These are phyloP conservation scores for Clavariopsis aquatica DNA, from an alignment of 495 filamentous ascomycete species.

Conservation along the genomic window DNA sequence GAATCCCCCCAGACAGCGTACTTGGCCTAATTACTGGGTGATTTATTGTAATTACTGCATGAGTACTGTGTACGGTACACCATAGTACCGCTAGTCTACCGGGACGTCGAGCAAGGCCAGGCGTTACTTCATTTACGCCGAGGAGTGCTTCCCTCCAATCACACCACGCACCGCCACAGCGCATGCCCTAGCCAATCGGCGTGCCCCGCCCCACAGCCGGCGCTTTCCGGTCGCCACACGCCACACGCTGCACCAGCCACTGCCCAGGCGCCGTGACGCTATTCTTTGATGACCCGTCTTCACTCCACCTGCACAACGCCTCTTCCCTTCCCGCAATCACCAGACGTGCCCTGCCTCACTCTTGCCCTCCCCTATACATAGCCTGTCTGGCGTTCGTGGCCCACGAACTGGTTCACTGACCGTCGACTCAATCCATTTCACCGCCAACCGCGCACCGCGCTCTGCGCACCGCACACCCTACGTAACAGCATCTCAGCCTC, in stretches of 20 bases:
- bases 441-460: no score
- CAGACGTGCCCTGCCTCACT: constrained; percentile 18
- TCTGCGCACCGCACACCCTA: constrained; percentile 25
- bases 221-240: not conserved
- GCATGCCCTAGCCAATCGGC: no score
- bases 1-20: no score
- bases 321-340: constrained; percentile 11
- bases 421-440: constrained; percentile 3
- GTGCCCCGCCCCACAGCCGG: no score
- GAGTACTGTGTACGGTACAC: no score
- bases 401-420: constrained; percentile 8
- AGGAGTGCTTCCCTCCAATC: no score
- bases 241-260: constrained; percentile 22
- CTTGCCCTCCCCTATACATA: constrained; percentile 23
- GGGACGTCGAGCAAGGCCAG: no score
- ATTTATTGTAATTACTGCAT: no score
- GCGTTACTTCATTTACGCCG: no score
- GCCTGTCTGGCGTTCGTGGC: constrained; percentile 11
- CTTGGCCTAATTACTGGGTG: no score
- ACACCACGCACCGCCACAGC: no score
- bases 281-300: constrained; percentile 4
- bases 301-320: constrained; percentile 24
- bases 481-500: constrained; percentile 24
- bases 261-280: constrained; percentile 15
- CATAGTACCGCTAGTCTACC: no score